Conservation (phyloP, 768 basidiomycete genomes). For the Leucosporidium creatinivorum region DNA sequence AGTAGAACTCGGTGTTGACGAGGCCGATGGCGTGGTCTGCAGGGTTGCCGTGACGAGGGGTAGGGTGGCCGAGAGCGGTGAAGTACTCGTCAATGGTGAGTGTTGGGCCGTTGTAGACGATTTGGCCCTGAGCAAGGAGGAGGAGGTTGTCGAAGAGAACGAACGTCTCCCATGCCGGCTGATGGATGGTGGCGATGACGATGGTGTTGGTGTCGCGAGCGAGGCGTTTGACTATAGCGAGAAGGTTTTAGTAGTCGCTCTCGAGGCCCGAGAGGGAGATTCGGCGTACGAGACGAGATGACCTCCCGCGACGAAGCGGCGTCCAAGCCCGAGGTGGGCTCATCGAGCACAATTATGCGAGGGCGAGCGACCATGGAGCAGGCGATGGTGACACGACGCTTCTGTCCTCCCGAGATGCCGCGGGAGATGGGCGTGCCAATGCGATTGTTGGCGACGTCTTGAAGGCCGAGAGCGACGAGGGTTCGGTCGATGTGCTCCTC, state of each 20-base stretch:
- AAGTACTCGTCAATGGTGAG: conserved; percentile 42
- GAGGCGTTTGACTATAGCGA: conserved; percentile 46
- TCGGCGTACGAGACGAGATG: conserved; percentile 41
- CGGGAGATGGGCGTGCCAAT: conserved; percentile 57
- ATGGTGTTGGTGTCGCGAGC: conserved; percentile 51
- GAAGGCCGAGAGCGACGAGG: conserved; percentile 49
- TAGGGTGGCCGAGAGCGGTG: conserved; percentile 40
- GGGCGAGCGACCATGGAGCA: conserved; percentile 57
- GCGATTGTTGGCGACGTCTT: conserved; percentile 47
- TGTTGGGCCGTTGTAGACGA: conserved; percentile 46
- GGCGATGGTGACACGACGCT: conserved; percentile 56
- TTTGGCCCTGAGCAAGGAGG: conserved; percentile 53
- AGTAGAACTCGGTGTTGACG: conserved; percentile 41
- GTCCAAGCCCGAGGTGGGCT: conserved; percentile 55
- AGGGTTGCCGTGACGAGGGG: conserved; percentile 48
- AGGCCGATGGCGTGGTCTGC: conserved; percentile 58
- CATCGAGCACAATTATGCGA: conserved; percentile 58
- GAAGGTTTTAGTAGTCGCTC: too few relatives aligned
- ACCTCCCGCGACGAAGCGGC: conserved; percentile 32
- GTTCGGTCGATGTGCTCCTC: conserved; percentile 47
- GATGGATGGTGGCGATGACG: conserved; percentile 61
- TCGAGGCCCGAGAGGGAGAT: neutral
- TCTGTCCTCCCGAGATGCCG: conserved; percentile 62
- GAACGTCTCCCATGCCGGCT: conserved; percentile 58
- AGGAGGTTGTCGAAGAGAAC: conserved; percentile 56